Evolutionary conservation across 2,329 filamentous ascomycete species (phyloP), one percentile per base, ranked within the genome.

Genomic region (Elsinoe perseae): DNA sequence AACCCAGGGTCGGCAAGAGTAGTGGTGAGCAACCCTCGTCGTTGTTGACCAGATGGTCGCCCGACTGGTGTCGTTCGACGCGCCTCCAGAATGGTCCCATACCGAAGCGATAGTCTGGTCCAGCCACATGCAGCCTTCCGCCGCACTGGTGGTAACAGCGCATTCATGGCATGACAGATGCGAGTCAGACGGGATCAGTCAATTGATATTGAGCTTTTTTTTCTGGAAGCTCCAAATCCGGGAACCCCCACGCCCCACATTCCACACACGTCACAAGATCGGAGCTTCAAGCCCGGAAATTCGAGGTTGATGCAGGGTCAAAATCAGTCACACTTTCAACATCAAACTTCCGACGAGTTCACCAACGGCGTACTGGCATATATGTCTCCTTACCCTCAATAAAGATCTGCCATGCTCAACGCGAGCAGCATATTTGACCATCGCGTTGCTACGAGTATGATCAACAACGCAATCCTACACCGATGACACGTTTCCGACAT

Each of bases 1-100:
- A 30, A 21, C 8, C 53, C 53, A 1, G 53, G 42, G 27, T 56
- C 53, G 12, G 53, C 21, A 7, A 56, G 40, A 14, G 53, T 46
- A 27, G 53, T 56, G 12, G 53, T 46, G 40, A 56, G 42, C 28
- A 46, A 18, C 10, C 53, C 53, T n/a, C 53, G 38, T 27, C 53
- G 25, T 20, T 38, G 48, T 44, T 44, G 20, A n/a, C 40, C 40
- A 25, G 23, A 21, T 14, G 9, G 18, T 44, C 25, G 40, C 9
- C 9, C 12, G 20, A 25, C 14, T 44, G 16, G 7, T 25, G 40
- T 27, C 8, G 20, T 44, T 20, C 20, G 18, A 12, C 2, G 10
- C n/a, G n/a, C 9, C 5, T 42, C 20, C 14, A 18, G 5, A 36
- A 14, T 14, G n/a, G 32, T 10, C 25, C 40, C 40, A 27, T 27